These are phyloP conservation scores for Porodaedalea pini DNA, from an alignment of 1,284 basidiomycete species.

Conservation along the genomic window DNA sequence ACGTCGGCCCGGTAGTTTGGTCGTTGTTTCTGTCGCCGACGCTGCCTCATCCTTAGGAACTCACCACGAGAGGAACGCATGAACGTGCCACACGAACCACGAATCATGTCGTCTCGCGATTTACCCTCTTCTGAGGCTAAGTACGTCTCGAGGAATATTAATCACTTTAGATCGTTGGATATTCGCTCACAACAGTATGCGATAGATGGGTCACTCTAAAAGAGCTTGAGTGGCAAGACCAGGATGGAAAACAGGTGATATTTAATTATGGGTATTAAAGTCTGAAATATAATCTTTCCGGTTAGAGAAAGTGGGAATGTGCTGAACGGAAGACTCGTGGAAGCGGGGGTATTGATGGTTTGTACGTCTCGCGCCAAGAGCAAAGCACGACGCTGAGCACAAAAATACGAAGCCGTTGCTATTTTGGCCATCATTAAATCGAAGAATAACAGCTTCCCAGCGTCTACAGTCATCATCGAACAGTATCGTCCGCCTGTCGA, in stretches of 20 bases:
- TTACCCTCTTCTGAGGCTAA: slow-evolving; percentile 58
- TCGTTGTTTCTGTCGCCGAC: no score
- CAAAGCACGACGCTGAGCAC: not conserved
- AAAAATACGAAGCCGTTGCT: slow-evolving; percentile 61
- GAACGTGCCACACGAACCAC: no score
- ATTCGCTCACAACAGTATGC: not conserved
- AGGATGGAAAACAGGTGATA: slow-evolving; percentile 66
- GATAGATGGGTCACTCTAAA: slow-evolving; percentile 71
- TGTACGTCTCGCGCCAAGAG: no score
- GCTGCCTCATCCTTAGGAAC: no score
- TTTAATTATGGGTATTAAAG: not conserved
- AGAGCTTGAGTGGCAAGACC: slow-evolving; percentile 72
- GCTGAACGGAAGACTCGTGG: slow-evolving; percentile 78
- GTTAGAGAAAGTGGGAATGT: slow-evolving; percentile 80
- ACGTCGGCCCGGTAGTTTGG: no score
- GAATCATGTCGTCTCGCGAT: slow-evolving; percentile 37
- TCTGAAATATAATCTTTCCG: no score
- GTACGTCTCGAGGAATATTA: no score
- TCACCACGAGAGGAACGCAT: no score
- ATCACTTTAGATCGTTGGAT: no score
- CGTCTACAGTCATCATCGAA: slow-evolving; percentile 80
- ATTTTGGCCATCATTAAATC: slow-evolving; percentile 77
- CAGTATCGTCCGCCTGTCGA: slow-evolving; percentile 83
- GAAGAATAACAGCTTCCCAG: slow-evolving; percentile 59
- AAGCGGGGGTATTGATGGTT: slow-evolving; percentile 21